A percentile compares a stretch with the other conserved stretches of the same genome.
Conservation (phyloP, 2,329 filamentous ascomycete species). For the Penicillium sp. region DNA sequence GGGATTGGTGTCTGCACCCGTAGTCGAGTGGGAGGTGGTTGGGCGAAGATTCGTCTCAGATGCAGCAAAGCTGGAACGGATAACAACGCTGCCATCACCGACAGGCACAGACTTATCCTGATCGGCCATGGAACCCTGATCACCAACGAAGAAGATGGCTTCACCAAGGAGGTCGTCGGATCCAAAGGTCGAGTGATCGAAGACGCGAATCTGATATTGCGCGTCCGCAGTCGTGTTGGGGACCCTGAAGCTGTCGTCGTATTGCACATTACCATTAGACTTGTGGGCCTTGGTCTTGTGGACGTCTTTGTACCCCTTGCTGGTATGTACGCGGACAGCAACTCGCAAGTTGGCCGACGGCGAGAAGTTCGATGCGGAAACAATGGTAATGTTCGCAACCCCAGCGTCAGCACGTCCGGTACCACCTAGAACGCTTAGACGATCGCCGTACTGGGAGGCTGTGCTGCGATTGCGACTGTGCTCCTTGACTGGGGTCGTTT, state of each 20-base stretch:
- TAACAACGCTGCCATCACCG: slow-evolving; percentile 63
- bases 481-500: slow-evolving; percentile 29
- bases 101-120: slow-evolving; percentile 68
- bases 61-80: slow-evolving; percentile 64
- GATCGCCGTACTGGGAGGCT: slow-evolving; percentile 45
- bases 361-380: slow-evolving; percentile 73
- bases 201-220: slow-evolving; percentile 79
- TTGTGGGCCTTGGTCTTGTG: slow-evolving; percentile 93
- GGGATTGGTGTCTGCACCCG: slow-evolving; percentile 21
- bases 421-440: slow-evolving; percentile 46
- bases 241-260: slow-evolving; percentile 64
- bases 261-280: slow-evolving; percentile 59
- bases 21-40: slow-evolving; percentile 33
- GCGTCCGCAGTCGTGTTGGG: slow-evolving; percentile 68
- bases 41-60: slow-evolving; percentile 43
- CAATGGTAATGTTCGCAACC: slow-evolving; percentile 70
- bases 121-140: slow-evolving; percentile 58
- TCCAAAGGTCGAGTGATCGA: slow-evolving; percentile 78
- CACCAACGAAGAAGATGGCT: slow-evolving; percentile 83
- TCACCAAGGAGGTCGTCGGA: slow-evolving; percentile 81
- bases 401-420: slow-evolving; percentile 58
- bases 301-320: slow-evolving; percentile 67
- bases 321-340: slow-evolving; percentile 58
- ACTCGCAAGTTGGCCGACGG: slow-evolving; percentile 73
- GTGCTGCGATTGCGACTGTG: slow-evolving; percentile 47